Conservation (phyloP, 345 rosid species). For the Conringia planisiliqua region DNA sequence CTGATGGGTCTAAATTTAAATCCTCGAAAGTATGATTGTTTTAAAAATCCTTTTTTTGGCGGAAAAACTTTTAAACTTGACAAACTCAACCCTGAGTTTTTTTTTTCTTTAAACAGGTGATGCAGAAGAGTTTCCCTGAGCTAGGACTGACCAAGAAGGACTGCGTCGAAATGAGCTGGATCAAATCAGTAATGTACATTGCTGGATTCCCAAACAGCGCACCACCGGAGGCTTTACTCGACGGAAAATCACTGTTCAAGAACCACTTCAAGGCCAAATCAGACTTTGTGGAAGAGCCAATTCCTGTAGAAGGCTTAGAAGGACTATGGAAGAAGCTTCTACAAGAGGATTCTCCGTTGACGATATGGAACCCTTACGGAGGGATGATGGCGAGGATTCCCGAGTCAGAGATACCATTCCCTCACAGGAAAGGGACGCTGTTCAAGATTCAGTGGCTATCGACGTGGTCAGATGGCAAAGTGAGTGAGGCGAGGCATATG, state of each 20-base stretch:
- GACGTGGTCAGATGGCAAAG: conserved; percentile 27
- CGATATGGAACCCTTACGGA: conserved; percentile 38
- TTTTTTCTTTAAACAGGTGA: conserved; percentile 23
- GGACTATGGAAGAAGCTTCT: conserved; percentile 31
- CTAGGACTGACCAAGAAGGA: conserved; percentile 50
- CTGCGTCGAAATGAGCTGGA: conserved; percentile 59
- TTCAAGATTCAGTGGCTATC: conserved; percentile 34
- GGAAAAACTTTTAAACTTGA: background rate
- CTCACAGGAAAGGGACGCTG: conserved; percentile 33
- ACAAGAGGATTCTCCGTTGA: conserved; percentile 17
- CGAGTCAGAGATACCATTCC: conserved; percentile 35
- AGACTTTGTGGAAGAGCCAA: conserved; percentile 54
- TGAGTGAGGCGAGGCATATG: conserved; percentile 26
- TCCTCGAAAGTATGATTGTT: background rate
- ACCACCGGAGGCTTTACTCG: conserved; percentile 46
- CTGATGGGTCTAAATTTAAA: background rate
- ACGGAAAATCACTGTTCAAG: conserved; percentile 50
- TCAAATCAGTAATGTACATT: conserved; percentile 57
- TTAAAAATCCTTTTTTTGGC: background rate
- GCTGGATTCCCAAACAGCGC: conserved; percentile 51
- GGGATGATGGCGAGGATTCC: conserved; percentile 35
- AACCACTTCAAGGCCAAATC: conserved; percentile 68
- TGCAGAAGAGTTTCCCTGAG: conserved; percentile 59
- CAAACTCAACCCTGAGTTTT: background rate
- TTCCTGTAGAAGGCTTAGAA: conserved; percentile 26